phyloP scores from a whole-genome alignment of 192 early-diverging fungal species.

The Lobosporangium transversale region DNA sequence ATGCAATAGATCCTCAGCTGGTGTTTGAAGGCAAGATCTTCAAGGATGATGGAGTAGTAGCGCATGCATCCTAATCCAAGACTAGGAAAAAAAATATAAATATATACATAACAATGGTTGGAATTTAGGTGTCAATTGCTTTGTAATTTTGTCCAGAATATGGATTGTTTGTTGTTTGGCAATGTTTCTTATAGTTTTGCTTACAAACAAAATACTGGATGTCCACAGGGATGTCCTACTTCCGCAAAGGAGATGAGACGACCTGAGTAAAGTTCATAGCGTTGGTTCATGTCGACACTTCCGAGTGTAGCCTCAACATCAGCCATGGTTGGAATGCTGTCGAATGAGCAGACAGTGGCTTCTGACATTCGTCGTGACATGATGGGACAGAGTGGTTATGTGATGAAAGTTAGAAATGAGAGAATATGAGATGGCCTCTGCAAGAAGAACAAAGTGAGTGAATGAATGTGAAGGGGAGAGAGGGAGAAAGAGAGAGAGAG shows the following conservation, averaged over 20 bases:
- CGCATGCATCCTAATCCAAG: slow-evolving; percentile 49
- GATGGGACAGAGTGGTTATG: background rate
- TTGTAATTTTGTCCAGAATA: too few relatives aligned
- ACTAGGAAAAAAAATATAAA: background rate
- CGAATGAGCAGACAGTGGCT: slow-evolving; percentile 42
- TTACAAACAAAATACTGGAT: slow-evolving; percentile 57
- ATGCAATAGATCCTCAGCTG: slow-evolving; percentile 55
- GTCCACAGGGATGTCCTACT: slow-evolving; percentile 52
- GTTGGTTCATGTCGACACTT: slow-evolving; percentile 55
- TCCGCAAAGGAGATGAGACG: slow-evolving; percentile 54
- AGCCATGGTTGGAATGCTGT: slow-evolving; percentile 53
- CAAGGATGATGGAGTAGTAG: slow-evolving; percentile 55
- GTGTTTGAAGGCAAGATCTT: slow-evolving; percentile 55
- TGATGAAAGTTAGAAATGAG: background rate
- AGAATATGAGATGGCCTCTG: background rate
- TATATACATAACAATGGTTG: too few relatives aligned
- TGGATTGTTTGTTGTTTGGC: too few relatives aligned
- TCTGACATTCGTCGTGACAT: slow-evolving; percentile 54
- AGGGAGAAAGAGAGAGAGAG: background rate
- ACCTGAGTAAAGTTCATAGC: slow-evolving; percentile 53
- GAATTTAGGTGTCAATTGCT: too few relatives aligned
- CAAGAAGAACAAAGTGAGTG: background rate
- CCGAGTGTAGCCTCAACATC: slow-evolving; percentile 50
- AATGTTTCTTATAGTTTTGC: too few relatives aligned
- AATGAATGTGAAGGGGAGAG: background rate